Percentiles rank a stretch among this genome's conserved stretches.
These are phyloP conservation scores for Tolypocladium pustulatum DNA, from an alignment of 2,329 filamentous ascomycete species.

Conservation along the genomic window DNA sequence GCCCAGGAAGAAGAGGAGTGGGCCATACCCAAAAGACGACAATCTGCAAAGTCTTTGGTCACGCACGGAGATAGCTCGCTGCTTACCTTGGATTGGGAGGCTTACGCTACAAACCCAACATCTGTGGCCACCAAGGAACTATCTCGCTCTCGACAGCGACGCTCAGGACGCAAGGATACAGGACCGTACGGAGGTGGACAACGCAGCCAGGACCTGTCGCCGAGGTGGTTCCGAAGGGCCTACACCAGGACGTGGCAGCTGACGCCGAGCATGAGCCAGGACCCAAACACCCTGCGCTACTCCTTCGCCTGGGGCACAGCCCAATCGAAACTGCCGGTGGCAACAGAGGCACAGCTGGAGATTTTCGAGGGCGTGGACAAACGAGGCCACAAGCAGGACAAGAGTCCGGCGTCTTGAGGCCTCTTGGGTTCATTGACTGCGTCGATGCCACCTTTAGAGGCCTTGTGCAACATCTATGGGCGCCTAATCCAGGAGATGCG, in stretches of 20 bases:
- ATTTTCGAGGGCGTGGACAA: slow-evolving; percentile 38
- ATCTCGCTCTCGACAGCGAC: slow-evolving; percentile 18
- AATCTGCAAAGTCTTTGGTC: slow-evolving; percentile 7
- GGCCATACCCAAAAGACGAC: slow-evolving; percentile 23
- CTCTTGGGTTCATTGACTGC: neutral
- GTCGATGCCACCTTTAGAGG: neutral
- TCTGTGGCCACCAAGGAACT: slow-evolving; percentile 25
- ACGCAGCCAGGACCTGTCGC: slow-evolving; percentile 20
- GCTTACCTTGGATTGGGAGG: slow-evolving; percentile 30
- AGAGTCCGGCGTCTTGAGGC: slow-evolving; percentile 2
- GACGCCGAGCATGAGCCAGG: slow-evolving; percentile 29
- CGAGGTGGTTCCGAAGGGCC: slow-evolving; percentile 35
- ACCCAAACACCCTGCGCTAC: slow-evolving; percentile 17
- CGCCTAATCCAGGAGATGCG: slow-evolving; percentile 25
- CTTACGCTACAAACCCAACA: slow-evolving; percentile 27
- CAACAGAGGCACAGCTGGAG: slow-evolving; percentile 22
- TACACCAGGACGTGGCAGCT: slow-evolving; percentile 35
- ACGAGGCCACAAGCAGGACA: slow-evolving; percentile 10
- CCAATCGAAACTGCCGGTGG: slow-evolving; percentile 14
- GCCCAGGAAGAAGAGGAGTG: slow-evolving; percentile 24
- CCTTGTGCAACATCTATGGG: neutral
- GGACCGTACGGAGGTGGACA: slow-evolving; percentile 25
- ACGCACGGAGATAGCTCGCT: neutral
- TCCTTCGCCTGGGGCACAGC: slow-evolving; percentile 36
- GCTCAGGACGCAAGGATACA: slow-evolving; percentile 24